phyloP scores from a whole-genome alignment of 1,284 basidiomycete species.

The Bjerkandera adusta region DNA sequence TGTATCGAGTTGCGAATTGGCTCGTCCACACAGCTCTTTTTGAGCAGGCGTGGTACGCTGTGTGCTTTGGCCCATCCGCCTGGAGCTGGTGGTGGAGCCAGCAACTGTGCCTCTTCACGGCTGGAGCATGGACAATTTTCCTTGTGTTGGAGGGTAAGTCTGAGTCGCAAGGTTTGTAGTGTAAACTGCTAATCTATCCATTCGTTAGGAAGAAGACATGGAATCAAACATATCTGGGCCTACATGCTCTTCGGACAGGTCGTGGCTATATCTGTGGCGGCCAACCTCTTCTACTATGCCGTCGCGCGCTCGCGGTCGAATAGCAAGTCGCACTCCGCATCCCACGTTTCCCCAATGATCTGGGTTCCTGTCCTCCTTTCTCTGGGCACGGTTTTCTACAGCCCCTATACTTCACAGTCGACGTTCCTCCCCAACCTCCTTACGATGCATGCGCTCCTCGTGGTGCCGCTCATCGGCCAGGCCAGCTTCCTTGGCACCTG shows the following conservation, averaged over 20 bases:
- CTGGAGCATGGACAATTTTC: slow-evolving; percentile 61
- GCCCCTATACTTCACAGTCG: slow-evolving; percentile 46
- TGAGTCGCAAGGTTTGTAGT: slow-evolving; percentile 1
- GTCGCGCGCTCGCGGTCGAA: slow-evolving; percentile 16
- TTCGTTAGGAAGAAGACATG: slow-evolving; percentile 41
- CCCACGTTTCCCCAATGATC: slow-evolving; percentile 29
- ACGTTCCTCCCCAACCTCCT: slow-evolving; percentile 62
- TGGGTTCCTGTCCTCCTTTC: slow-evolving; percentile 48
- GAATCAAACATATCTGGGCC: slow-evolving; percentile 58
- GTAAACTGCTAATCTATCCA: background rate
- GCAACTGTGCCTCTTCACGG: slow-evolving; percentile 69
- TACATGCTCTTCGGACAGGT: slow-evolving; percentile 78
- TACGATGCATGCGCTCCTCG: slow-evolving; percentile 58
- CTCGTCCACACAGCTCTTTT: slow-evolving; percentile 60
- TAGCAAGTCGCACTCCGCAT: slow-evolving; percentile 13
- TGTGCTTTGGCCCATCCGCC: slow-evolving; percentile 39
- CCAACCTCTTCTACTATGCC: slow-evolving; percentile 57
- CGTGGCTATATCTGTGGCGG: slow-evolving; percentile 71
- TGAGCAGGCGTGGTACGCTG: slow-evolving; percentile 57
- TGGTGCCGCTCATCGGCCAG: slow-evolving; percentile 48
- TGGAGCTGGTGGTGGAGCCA: slow-evolving; percentile 75
- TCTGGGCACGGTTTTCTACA: slow-evolving; percentile 45
- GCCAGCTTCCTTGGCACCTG: slow-evolving; percentile 3
- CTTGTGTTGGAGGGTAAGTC: slow-evolving; percentile 53
- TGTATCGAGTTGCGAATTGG: slow-evolving; percentile 52